Conservation (phyloP, 2,329 filamentous ascomycete genomes). For the Cryphonectria japonica region DNA sequence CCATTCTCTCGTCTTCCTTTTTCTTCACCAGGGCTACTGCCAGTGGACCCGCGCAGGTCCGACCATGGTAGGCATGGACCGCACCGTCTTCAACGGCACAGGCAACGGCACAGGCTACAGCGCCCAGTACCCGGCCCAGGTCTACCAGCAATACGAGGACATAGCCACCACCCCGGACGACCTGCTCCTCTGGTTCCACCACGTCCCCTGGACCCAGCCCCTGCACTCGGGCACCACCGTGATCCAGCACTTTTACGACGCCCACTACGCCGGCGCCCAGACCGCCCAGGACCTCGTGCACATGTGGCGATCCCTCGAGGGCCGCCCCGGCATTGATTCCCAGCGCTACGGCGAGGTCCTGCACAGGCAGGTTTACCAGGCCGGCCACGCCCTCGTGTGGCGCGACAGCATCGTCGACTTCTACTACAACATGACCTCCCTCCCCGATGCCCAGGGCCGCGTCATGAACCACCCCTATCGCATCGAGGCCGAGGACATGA, state of each 20-base stretch:
- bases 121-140: constrained; percentile 66
- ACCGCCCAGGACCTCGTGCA: constrained; percentile 61
- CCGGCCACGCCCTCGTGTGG: constrained; percentile 73
- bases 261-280: constrained; percentile 58
- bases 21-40: constrained; percentile 55
- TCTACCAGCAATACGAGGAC: constrained; percentile 62
- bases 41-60: constrained; percentile 72
- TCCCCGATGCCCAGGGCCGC: constrained; percentile 58
- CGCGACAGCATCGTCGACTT: constrained; percentile 68
- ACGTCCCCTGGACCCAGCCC: constrained; percentile 67
- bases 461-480: constrained; percentile 66
- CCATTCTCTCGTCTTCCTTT: neutral
- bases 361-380: constrained; percentile 65
- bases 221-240: constrained; percentile 68
- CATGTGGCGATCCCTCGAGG: constrained; percentile 58
- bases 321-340: constrained; percentile 54
- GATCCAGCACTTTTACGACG: constrained; percentile 59
- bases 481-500: constrained; percentile 72
- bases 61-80: constrained; percentile 69
- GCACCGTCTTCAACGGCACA: constrained; percentile 70
- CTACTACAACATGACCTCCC: constrained; percentile 64
- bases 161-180: constrained; percentile 68
- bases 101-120: constrained; percentile 69
- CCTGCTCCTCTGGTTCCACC: constrained; percentile 74
- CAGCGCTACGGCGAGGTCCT: constrained; percentile 63